A percentile compares a stretch with the other conserved stretches of the same genome.
Conservation (phyloP, 345 rosid genomes). For the Hibiscus trionum region DNA sequence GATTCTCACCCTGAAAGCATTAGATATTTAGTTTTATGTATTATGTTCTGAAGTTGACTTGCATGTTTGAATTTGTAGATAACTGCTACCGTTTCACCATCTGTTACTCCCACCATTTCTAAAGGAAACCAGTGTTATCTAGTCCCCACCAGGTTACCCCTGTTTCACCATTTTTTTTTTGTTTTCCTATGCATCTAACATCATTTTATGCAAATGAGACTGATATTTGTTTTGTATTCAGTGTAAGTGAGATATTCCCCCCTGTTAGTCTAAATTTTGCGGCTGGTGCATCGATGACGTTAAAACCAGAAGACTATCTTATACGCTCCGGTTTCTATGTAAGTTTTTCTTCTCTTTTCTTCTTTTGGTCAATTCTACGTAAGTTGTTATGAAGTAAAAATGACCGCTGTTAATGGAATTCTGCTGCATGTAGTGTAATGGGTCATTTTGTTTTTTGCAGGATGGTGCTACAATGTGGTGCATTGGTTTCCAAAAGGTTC, state of each 20-base stretch:
- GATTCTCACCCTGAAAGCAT: background rate
- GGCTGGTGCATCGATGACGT: conserved; percentile 74
- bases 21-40: background rate
- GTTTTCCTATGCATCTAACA: background rate
- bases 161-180: background rate
- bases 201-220: conserved; percentile 2
- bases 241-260: conserved; percentile 69
- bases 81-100: conserved; percentile 49
- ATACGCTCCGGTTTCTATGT: conserved; percentile 37
- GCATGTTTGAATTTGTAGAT: conserved; percentile 37
- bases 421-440: conserved; percentile 1
- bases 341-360: conserved; percentile 19
- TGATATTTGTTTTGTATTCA: conserved; percentile 19
- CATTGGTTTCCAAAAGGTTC: conserved; percentile 65
- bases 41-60: conserved; percentile 10
- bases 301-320: conserved; percentile 85
- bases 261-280: conserved; percentile 72
- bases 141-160: conserved; percentile 58
- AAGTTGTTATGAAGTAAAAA: conserved; percentile 24
- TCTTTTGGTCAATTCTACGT: conserved; percentile 40
- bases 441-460: conserved; percentile 29
- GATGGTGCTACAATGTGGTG: conserved; percentile 83
- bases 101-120: conserved; percentile 49
- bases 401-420: background rate
- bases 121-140: conserved; percentile 78